These are phyloP conservation scores for Leptographium galeiforme DNA, from an alignment of 2,329 filamentous ascomycete species.

Conservation along the genomic window DNA sequence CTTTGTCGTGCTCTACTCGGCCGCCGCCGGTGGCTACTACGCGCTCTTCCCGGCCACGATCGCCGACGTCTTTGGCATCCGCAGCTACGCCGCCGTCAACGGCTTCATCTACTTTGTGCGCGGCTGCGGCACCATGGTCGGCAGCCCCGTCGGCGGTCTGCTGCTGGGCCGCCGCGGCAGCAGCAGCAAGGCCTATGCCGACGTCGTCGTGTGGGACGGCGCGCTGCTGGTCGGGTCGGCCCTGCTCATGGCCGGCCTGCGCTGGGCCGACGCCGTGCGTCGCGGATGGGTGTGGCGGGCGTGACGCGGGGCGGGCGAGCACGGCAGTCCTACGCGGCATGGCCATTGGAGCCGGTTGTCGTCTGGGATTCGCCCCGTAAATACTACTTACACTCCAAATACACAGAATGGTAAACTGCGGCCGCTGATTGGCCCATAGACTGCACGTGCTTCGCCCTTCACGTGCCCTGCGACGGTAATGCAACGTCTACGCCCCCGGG, in stretches of 20 bases:
- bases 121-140: conserved; percentile 29
- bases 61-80: conserved; percentile 33
- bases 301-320: background rate
- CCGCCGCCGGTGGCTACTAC: conserved; percentile 30
- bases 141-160: conserved; percentile 28
- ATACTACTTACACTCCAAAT: too few species aligned
- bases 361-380: too few species aligned
- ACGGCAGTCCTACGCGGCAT: background rate
- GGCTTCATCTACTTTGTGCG: conserved; percentile 31
- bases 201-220: conserved; percentile 27
- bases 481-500: too few species aligned
- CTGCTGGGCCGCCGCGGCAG: conserved; percentile 16
- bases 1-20: conserved; percentile 28
- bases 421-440: conserved; percentile 5
- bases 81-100: conserved; percentile 32
- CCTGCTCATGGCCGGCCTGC: conserved; percentile 25
- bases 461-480: background rate
- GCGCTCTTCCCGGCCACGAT: conserved; percentile 30
- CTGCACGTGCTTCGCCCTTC: background rate
- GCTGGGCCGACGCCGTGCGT: conserved; percentile 19
- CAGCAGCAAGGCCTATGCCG: conserved; percentile 19
- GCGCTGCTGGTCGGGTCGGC: conserved; percentile 25
- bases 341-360: background rate
- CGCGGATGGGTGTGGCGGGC: conserved; percentile 11
- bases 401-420: background rate